A percentile compares a stretch with the other conserved stretches of the same genome.
phyloP scores from a whole-genome alignment of 495 filamentous ascomycete genomes.

The Lasiosphaeria ovina region DNA sequence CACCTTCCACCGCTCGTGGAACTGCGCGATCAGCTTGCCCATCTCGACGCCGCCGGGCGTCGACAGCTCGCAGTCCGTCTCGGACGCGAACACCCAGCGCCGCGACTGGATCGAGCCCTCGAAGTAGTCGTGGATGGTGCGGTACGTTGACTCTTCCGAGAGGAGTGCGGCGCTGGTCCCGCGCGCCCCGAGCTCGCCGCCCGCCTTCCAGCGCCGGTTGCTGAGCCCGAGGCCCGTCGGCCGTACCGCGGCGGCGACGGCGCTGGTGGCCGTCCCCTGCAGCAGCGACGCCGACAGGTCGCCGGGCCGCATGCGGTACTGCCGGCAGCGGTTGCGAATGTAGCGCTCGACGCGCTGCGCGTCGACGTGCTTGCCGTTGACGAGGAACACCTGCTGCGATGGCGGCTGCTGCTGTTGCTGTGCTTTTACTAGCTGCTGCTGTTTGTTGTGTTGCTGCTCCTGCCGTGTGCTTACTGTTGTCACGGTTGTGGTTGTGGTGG shows the following conservation, averaged over 20 bases:
- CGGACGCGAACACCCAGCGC: slow-evolving; percentile 5
- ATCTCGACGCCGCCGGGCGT: background rate
- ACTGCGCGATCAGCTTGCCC: background rate
- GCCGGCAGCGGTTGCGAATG: slow-evolving; percentile 13
- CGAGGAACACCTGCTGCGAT: slow-evolving; percentile 3
- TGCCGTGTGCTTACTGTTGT: background rate
- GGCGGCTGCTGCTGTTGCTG: background rate
- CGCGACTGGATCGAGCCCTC: slow-evolving; percentile 5
- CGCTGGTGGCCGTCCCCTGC: background rate
- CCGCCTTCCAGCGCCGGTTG: background rate
- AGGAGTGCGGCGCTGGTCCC: background rate
- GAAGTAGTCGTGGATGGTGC: slow-evolving; percentile 10
- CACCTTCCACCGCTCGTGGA: slow-evolving; percentile 17
- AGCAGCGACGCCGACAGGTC: slow-evolving; percentile 5
- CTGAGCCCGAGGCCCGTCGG: background rate
- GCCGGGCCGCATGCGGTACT: slow-evolving; percentile 8
- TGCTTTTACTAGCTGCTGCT: background rate
- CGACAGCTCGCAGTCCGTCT: background rate
- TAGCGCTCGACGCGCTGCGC: slow-evolving; percentile 9
- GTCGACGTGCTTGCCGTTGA: slow-evolving; percentile 17
- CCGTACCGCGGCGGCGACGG: background rate
- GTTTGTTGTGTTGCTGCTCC: background rate
- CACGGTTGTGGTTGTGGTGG: slow-evolving; percentile 3
- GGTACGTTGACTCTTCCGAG: slow-evolving; percentile 9
- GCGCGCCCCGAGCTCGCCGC: background rate